Base-by-base conservation (phyloP, 2,329 filamentous ascomycete genomes). In the Neopestalotiopsis clavispora region DNA sequence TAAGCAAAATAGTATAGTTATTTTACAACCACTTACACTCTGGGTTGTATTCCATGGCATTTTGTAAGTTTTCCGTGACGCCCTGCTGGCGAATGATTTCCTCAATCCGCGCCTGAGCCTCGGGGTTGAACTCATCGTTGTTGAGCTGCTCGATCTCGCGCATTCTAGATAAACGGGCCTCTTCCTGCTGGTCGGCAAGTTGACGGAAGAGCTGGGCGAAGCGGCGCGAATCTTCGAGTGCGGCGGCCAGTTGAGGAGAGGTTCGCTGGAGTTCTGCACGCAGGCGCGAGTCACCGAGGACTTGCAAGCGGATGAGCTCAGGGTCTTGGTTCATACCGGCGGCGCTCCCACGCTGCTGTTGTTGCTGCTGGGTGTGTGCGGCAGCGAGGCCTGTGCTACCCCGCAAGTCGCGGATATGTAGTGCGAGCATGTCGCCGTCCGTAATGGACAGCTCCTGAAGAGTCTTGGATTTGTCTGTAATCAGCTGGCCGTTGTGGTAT, bases 31-130 rank as follows among this genome's bases (percentile, higher is more conserved):
- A 81, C 87, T 75, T 83, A 97, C 95, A 95, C 88, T 98, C 96
- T 0, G 96, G 96, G 76, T 97, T 97, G 81, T 98, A 92, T 82
- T 98, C 95, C 87, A 98, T 95, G 57, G 96, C 96, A 81, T 95
- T 96, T 78, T 98, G 94, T 70, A 98, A 81, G 77, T 99, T 99
- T 82, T 98, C 94, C 80, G 95, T 94, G 60, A 99, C 95, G 17
- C 92, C 88, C 82, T 98, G 93, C 81, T 98, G 93, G 67, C 96
- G 91, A 77, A 99, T 99, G 81, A 98, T 97, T 82, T 99, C 96
- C 78, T 96, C 95, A 71, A 99, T 99, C 82, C 92, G 94, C 61
- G 87, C 87, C 82, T 99, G 96, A 9, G 95, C 94, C 72, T 98
- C 95, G 32, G 94, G 84, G 78, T 99, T 95, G 82, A 98, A 98